Evolutionary conservation across 305 asterid species (phyloP), one percentile per base, ranked within the genome.

Genomic region (Caryopteris hybrid): DNA sequence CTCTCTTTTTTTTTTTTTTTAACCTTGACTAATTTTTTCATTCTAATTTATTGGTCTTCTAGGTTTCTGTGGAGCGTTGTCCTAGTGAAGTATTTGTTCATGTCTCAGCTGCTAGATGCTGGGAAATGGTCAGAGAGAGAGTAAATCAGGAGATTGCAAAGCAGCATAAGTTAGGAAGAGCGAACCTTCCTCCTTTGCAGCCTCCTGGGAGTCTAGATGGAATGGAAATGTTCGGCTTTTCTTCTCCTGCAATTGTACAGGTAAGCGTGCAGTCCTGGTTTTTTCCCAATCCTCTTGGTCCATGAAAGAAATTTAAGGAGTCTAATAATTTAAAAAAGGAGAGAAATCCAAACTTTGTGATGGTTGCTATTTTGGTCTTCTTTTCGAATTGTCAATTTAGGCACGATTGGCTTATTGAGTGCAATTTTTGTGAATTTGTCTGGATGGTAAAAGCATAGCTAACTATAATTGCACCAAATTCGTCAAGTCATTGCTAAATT

Each of bases 171-270:
- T 77, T 89, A 34, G 96, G 96, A 73, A 87, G 67, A 60, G 51
- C 8, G 8, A 86, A 85, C 29, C 99, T 94, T 74, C 95, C 91
- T 71, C 98, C 97, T 74, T 71, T 91, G 85, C 98, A 91, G 84
- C 99, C 99, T 61, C 98, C 95, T 42, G 98, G 98, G 71, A 94
- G 99, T 83, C 75, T 89, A 29, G 98, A 91, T 51, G 99, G 99
- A 77, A 82, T 91, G 84, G 98, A 91, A 74, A 94, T 94, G 99
- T 94, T 94, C 76, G 99, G 99, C 65, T 89, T 94, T 74, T 79
- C 94, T 66, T 88, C 99, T 21, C 96, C 98, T 23, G 83, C 86
- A 62, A 91, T 94, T 71, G 76, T 89, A 61, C 99, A 88, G 98
- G 99, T 68, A 79, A 66, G 83, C 42, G 69, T 55, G 36, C 65